Evolutionary conservation across 1,284 basidiomycete genomes (phyloP), one percentile per base, ranked within the genome.

Genomic region (Xerocomus nothofagi): DNA sequence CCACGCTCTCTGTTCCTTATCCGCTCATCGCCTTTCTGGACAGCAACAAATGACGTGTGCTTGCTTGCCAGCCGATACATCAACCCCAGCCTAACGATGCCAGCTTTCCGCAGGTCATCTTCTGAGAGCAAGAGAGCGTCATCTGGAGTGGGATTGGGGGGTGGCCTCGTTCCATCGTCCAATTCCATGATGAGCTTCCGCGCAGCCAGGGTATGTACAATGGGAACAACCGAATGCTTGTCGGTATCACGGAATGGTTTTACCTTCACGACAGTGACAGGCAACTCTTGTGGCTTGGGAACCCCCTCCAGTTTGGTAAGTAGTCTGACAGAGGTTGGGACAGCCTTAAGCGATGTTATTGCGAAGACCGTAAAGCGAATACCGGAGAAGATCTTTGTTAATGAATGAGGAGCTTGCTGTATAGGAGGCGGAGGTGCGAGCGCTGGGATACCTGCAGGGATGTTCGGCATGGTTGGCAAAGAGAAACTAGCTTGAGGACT

Each of bases 11-110:
- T 36, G 7, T 18, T 26, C 36, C 58, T 57, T 24, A 10, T n/a
- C 18, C n/a, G 44, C 37, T 56, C 63, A 1, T 47, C 41, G 17
- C 60, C 62, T 17, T 29, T 31, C 30, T 78, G 75, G 3, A 79
- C 67, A 3, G 79, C 83, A 24, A 86, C 66, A 51, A 85, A 84
- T 0, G 80, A 80, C 0, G 81, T 82, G 53, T 77, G 65, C 42
- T 62, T 59, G 61, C 75, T 82, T 0, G 69, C 73, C 27, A 85
- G 69, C 51, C 78, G 75, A 57, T 82, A 83, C 18, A 61, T 65
- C 49, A 72, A 66, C 3, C 80, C 82, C 4, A 84, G 67, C 14
- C 71, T 64, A 21, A 81, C 56, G 34, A 82, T 75, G 1, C 71
- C 69, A 5, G 74, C 73, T 57, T 68, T 78, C 17, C 66, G 67